These are phyloP conservation scores for Cercospora sp. DNA, from an alignment of 2,329 filamentous ascomycete genomes.

Conservation along the genomic window DNA sequence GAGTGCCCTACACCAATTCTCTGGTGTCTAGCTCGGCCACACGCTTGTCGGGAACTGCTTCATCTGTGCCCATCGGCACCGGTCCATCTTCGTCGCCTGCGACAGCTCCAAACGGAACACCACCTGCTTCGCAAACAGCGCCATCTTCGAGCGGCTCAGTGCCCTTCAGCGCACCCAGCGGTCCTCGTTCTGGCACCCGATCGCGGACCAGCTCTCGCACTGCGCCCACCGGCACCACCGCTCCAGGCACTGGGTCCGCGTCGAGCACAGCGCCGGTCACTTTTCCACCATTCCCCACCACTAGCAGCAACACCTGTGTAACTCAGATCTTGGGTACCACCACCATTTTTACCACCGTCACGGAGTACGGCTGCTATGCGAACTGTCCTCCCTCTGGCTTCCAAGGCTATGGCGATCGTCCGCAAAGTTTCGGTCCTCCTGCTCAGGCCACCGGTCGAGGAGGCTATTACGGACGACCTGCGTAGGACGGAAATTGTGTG, in stretches of 20 bases:
- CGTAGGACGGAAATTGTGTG: not conserved
- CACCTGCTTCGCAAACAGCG: not conserved
- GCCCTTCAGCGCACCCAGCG: slow-evolving; percentile 20
- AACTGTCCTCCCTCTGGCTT: slow-evolving; percentile 23
- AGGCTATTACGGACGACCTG: not conserved
- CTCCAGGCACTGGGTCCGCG: not conserved
- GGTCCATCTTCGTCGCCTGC: slow-evolving; percentile 3
- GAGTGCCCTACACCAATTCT: slow-evolving; percentile 12
- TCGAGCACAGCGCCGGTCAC: slow-evolving; percentile 18
- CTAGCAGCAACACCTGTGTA: slow-evolving; percentile 23
- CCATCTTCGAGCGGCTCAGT: slow-evolving; percentile 9
- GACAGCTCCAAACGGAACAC: slow-evolving; percentile 5
- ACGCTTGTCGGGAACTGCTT: slow-evolving; percentile 2
- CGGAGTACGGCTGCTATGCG: slow-evolving; percentile 27
- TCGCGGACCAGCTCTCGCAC: slow-evolving; percentile 16
- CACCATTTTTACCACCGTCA: slow-evolving; percentile 30
- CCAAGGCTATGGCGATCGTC: slow-evolving; percentile 15
- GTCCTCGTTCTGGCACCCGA: slow-evolving; percentile 13
- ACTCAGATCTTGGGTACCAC: slow-evolving; percentile 29
- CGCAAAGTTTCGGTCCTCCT: slow-evolving; percentile 24
- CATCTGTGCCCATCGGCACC: slow-evolving; percentile 11
- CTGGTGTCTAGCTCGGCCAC: slow-evolving; percentile 11
- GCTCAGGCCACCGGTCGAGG: not conserved
- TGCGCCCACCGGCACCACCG: slow-evolving; percentile 14
- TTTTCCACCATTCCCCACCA: slow-evolving; percentile 25